Conservation (phyloP, 768 basidiomycete species). For the Kwoniella europaea region DNA sequence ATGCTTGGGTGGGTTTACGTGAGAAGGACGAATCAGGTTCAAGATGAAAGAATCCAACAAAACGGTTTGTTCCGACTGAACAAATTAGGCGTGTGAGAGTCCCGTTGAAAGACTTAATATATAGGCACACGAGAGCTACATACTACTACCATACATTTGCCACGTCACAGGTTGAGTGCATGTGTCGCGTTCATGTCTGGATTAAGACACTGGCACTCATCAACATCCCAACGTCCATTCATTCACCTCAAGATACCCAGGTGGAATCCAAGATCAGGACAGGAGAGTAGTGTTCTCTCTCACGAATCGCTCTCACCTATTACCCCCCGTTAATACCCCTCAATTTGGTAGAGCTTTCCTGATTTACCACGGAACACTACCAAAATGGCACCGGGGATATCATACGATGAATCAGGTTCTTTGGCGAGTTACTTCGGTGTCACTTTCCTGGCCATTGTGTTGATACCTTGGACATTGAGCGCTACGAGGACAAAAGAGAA, state of each 20-base stretch:
- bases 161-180: background rate
- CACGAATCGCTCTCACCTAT: too few species aligned
- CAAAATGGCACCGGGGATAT: constrained; percentile 52
- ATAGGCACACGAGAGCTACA: too few species aligned
- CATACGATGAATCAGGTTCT: constrained; percentile 59
- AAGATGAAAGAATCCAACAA: constrained; percentile 1
- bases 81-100: background rate
- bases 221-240: too few species aligned
- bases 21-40: constrained; percentile 24
- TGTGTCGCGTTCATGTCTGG: background rate
- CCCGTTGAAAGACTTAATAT: too few species aligned
- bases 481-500: constrained; percentile 20
- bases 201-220: background rate
- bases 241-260: too few species aligned
- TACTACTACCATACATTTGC: too few species aligned
- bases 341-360: background rate
- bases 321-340: too few species aligned
- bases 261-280: too few species aligned
- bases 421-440: constrained; percentile 75
- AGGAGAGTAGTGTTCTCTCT: too few species aligned
- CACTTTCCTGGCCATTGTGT: constrained; percentile 80
- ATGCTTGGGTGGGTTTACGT: constrained; percentile 7
- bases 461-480: constrained; percentile 71
- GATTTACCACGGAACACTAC: background rate
- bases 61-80: constrained; percentile 14